Evolutionary conservation across 2,329 filamentous ascomycete genomes (phyloP).

Genomic region (Apiospora marii): DNA sequence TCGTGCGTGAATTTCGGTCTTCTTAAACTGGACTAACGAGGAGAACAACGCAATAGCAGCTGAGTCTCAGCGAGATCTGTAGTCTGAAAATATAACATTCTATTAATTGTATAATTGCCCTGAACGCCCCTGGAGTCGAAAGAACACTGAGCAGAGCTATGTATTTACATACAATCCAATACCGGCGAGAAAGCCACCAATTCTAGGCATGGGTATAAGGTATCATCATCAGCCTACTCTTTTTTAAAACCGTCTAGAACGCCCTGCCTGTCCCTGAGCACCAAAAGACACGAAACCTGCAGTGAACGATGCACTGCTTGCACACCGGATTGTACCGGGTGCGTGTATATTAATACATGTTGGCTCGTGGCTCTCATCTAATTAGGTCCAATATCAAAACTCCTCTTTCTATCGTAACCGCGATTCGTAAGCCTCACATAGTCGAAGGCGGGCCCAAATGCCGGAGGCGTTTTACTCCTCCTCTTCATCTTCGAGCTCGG

Average conservation of each 20-base stretch:
- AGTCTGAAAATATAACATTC: background rate
- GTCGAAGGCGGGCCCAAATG: background rate
- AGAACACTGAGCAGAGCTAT: background rate
- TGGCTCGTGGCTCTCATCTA: background rate
- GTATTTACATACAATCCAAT: background rate
- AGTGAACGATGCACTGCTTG: background rate
- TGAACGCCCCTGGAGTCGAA: background rate
- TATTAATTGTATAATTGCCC: background rate
- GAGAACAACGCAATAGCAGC: background rate
- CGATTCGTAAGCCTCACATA: background rate
- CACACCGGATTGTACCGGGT: background rate
- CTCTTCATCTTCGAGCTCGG: conserved; percentile 31
- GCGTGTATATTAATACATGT: background rate
- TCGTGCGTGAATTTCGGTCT: background rate
- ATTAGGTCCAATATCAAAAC: background rate
- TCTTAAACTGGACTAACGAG: background rate
- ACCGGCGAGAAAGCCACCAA: background rate
- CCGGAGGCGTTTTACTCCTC: conserved; percentile 23
- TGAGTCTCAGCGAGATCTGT: too few relatives aligned
- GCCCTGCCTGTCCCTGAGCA: background rate
- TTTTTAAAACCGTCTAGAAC: conserved; percentile 1
- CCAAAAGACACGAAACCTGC: background rate
- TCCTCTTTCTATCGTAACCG: background rate
- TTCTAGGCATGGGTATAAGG: conserved; percentile 11
- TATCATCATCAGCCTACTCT: conserved; percentile 4